Conservation (phyloP, 305 asterid genomes). For the Rubia tinctorum region DNA sequence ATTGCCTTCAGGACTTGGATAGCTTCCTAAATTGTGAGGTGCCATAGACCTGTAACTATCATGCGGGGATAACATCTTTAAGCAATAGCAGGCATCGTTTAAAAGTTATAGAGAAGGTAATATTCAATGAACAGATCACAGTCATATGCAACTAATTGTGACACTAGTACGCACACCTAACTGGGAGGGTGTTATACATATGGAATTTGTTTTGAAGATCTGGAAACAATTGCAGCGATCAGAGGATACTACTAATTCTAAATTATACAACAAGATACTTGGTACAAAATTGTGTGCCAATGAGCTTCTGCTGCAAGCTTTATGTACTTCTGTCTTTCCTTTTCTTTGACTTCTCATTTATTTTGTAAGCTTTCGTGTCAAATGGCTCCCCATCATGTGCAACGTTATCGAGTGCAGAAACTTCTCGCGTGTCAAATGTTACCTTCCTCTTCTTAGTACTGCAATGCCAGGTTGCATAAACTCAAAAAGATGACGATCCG, state of each 20-base stretch:
- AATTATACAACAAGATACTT: not conserved
- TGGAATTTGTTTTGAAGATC: not conserved
- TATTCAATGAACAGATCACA: not conserved
- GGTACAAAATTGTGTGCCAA: not conserved
- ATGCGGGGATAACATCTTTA: not conserved
- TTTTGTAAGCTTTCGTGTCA: constrained; percentile 11
- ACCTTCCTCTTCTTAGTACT: constrained; percentile 35
- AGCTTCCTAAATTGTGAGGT: constrained; percentile 1
- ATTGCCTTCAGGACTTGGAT: not conserved
- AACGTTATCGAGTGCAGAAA: constrained; percentile 12
- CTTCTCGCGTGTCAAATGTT: constrained; percentile 18
- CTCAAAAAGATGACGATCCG: not conserved
- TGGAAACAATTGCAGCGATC: not conserved
- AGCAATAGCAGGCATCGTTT: not conserved
- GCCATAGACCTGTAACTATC: not conserved
- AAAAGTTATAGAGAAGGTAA: not conserved
- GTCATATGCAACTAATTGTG: not conserved
- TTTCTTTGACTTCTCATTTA: constrained; percentile 35
- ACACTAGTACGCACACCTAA: not conserved
- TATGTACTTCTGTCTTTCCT: constrained; percentile 25
- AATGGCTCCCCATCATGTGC: constrained; percentile 17
- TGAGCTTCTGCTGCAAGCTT: constrained; percentile 8
- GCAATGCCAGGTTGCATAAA: constrained; percentile 15
- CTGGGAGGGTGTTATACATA: not conserved
- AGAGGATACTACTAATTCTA: not conserved